These are phyloP conservation scores for Xylaria cubensis DNA, from an alignment of 495 filamentous ascomycete genomes.

Conservation along the genomic window DNA sequence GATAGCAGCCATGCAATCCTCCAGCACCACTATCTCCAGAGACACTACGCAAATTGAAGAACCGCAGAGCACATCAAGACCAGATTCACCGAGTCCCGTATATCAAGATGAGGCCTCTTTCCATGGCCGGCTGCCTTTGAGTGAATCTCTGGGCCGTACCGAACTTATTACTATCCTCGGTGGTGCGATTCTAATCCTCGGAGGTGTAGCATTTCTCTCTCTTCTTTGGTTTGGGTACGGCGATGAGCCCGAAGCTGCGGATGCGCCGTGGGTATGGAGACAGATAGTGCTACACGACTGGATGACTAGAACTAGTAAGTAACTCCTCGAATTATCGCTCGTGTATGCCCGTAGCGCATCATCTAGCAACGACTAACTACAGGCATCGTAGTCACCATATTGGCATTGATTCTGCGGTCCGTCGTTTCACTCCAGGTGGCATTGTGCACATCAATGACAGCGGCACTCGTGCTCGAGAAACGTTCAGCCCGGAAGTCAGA, in stretches of 20 bases:
- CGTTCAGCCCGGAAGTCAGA: conserved; percentile 9
- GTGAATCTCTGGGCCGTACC: conserved; percentile 15
- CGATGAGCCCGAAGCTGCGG: background rate
- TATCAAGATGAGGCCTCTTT: background rate
- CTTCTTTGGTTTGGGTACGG: conserved; percentile 18
- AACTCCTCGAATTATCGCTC: background rate
- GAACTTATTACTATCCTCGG: background rate
- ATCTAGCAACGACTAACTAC: background rate
- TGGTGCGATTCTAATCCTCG: conserved; percentile 24
- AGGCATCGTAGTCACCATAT: conserved; percentile 3
- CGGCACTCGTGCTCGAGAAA: conserved; percentile 13
- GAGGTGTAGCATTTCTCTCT: conserved; percentile 30
- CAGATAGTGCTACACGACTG: conserved; percentile 8
- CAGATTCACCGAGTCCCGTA: background rate
- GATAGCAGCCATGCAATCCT: background rate
- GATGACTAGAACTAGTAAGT: conserved; percentile 10
- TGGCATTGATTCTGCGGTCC: background rate
- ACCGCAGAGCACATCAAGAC: background rate
- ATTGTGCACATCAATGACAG: conserved; percentile 18
- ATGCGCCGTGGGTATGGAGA: conserved; percentile 10
- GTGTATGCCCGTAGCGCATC: background rate
- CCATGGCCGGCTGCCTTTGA: conserved; percentile 2
- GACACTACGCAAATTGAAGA: background rate
- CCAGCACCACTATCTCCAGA: background rate
- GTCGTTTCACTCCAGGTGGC: conserved; percentile 15